phyloP scores from a whole-genome alignment of 441 rosid species.

The Pelargonium fulgidum region DNA sequence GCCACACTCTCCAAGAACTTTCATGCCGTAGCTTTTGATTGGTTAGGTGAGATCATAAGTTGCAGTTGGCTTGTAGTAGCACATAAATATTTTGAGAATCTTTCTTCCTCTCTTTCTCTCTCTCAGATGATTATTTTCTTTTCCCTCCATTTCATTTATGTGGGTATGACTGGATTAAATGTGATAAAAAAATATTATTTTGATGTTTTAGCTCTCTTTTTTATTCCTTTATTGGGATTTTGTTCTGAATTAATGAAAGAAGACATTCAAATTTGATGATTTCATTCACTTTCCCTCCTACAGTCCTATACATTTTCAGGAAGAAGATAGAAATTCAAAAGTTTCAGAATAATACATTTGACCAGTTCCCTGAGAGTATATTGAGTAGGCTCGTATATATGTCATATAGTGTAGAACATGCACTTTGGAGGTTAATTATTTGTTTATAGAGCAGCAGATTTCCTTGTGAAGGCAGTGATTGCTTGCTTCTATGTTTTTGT shows the following conservation, averaged over 20 bases:
- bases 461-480: not conserved
- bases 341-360: not conserved
- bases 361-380: not conserved
- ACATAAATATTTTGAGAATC: not conserved
- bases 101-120: not conserved
- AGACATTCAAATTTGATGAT: not conserved
- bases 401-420: not conserved
- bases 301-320: not conserved
- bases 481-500: not conserved
- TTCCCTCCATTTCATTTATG: not conserved
- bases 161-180: not conserved
- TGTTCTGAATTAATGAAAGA: not conserved
- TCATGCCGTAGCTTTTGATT: conserved; percentile 76
- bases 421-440: not conserved
- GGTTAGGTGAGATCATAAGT: conserved; percentile 50
- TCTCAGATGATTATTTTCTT: not conserved
- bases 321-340: not conserved
- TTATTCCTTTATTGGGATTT: not conserved
- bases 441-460: not conserved
- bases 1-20: conserved; percentile 62
- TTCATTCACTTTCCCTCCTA: not conserved
- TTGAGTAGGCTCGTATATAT: not conserved
- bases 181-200: too few relatives aligned
- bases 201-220: not conserved
- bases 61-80: not conserved